phyloP scores from a whole-genome alignment of 495 filamentous ascomycete species.

The Terfezia boudieri region DNA sequence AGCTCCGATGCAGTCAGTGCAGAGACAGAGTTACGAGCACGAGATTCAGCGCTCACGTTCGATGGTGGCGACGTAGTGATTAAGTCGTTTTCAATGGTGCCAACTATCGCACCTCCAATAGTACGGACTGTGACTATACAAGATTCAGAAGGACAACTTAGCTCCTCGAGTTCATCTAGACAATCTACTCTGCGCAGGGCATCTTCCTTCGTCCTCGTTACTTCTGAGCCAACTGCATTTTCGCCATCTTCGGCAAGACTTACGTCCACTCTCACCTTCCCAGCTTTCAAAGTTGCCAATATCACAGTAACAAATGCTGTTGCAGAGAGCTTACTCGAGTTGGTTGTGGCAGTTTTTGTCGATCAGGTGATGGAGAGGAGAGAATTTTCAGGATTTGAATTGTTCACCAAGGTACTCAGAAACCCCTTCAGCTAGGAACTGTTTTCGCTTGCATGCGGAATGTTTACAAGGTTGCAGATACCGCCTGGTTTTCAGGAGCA shows the following conservation, averaged over 20 bases:
- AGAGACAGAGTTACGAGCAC: slow-evolving; percentile 59
- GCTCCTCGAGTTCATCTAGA: slow-evolving; percentile 24
- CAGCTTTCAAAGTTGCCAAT: slow-evolving; percentile 28
- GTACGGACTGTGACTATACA: slow-evolving; percentile 47
- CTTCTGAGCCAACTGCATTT: slow-evolving; percentile 37
- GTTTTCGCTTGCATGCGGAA: background rate
- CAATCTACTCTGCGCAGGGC: slow-evolving; percentile 33
- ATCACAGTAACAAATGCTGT: slow-evolving; percentile 41
- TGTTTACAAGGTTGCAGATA: slow-evolving; percentile 15
- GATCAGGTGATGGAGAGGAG: slow-evolving; percentile 65
- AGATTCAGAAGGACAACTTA: slow-evolving; percentile 20
- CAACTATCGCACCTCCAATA: slow-evolving; percentile 32
- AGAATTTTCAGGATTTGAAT: slow-evolving; percentile 72
- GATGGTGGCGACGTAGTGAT: slow-evolving; percentile 69
- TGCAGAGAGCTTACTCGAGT: slow-evolving; percentile 49
- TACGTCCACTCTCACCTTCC: slow-evolving; percentile 17
- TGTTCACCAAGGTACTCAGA: slow-evolving; percentile 46
- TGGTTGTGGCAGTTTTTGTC: slow-evolving; percentile 54
- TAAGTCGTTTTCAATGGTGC: slow-evolving; percentile 33
- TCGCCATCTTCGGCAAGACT: slow-evolving; percentile 37
- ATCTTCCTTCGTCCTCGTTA: slow-evolving; percentile 77
- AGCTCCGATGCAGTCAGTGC: slow-evolving; percentile 61
- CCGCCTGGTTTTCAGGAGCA: slow-evolving; percentile 84
- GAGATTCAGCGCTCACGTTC: slow-evolving; percentile 56
- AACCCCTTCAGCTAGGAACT: background rate